These are phyloP conservation scores for Botrytis deweyae DNA, from an alignment of 2,329 filamentous ascomycete genomes.

Conservation along the genomic window DNA sequence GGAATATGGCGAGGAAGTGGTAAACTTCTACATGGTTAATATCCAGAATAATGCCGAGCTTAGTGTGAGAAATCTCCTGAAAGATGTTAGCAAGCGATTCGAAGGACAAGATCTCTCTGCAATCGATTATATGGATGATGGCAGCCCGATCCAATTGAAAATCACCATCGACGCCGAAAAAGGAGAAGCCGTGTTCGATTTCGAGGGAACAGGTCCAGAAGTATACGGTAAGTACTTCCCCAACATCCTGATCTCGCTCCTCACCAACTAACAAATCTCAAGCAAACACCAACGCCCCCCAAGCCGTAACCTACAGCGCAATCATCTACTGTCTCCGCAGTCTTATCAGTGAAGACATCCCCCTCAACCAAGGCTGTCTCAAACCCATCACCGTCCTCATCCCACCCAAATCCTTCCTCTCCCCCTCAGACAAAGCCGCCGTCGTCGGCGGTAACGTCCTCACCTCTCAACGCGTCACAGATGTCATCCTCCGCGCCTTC, in stretches of 20 bases:
- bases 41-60: conserved; percentile 80
- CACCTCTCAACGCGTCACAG: conserved; percentile 76
- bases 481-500: conserved; percentile 80
- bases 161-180: conserved; percentile 72
- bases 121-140: conserved; percentile 84
- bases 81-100: conserved; percentile 67
- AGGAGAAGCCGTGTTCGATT: conserved; percentile 76
- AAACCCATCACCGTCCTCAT: conserved; percentile 73
- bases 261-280: conserved; percentile 13
- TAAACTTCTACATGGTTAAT: conserved; percentile 79
- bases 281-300: conserved; percentile 75
- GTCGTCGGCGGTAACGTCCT: conserved; percentile 83
- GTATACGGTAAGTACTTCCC: conserved; percentile 58
- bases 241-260: neutral
- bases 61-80: conserved; percentile 72
- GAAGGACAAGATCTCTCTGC: conserved; percentile 70
- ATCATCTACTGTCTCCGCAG: conserved; percentile 85
- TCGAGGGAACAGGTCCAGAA: conserved; percentile 74
- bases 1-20: conserved; percentile 74
- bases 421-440: conserved; percentile 72
- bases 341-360: conserved; percentile 78
- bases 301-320: conserved; percentile 78
- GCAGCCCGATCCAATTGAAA: conserved; percentile 71
- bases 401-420: conserved; percentile 70
- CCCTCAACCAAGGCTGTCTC: conserved; percentile 82